Percentiles rank a stretch among this genome's conserved stretches.
Evolutionary conservation across 495 filamentous ascomycete species (phyloP).

Genomic region (Xylaria flabelliformis): DNA sequence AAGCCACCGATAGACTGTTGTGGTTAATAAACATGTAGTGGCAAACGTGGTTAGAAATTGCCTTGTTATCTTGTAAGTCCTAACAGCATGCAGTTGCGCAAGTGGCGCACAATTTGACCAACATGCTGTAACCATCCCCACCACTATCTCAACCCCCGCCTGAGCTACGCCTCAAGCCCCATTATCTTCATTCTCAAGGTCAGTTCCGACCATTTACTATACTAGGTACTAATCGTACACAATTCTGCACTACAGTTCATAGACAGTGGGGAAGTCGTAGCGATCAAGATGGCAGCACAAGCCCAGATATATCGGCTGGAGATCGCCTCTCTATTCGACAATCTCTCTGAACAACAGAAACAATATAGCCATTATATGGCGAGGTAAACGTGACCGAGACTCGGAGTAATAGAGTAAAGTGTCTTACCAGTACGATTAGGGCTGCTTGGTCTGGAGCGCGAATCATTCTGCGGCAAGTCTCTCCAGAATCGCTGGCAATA

Average conservation of each 20-base stretch:
- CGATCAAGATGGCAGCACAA: neutral
- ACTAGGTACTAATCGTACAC: neutral
- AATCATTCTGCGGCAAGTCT: slow-evolving; percentile 50
- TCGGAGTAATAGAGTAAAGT: neutral
- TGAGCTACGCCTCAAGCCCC: neutral
- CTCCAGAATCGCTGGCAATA: slow-evolving; percentile 46
- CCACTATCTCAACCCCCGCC: neutral
- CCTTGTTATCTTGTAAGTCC: neutral
- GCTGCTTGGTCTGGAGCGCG: slow-evolving; percentile 49
- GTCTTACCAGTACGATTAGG: neutral
- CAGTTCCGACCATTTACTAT: neutral
- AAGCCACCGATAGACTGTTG: too few relatives aligned
- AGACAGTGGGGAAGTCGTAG: neutral
- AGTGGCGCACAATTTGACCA: neutral
- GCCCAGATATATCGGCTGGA: slow-evolving; percentile 13
- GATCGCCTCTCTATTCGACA: slow-evolving; percentile 5
- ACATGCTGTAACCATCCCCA: neutral
- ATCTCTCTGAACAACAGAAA: slow-evolving; percentile 8
- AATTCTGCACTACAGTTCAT: neutral
- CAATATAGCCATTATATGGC: slow-evolving; percentile 13
- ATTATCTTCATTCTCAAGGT: neutral
- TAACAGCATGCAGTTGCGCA: neutral
- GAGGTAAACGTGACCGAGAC: neutral
- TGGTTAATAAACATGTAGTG: too few relatives aligned
- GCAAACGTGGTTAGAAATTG: neutral